Evolutionary conservation across 176 grass and related monocot genomes (phyloP), one percentile per base, ranked within the genome.

Genomic region (Ensete ventricosum): DNA sequence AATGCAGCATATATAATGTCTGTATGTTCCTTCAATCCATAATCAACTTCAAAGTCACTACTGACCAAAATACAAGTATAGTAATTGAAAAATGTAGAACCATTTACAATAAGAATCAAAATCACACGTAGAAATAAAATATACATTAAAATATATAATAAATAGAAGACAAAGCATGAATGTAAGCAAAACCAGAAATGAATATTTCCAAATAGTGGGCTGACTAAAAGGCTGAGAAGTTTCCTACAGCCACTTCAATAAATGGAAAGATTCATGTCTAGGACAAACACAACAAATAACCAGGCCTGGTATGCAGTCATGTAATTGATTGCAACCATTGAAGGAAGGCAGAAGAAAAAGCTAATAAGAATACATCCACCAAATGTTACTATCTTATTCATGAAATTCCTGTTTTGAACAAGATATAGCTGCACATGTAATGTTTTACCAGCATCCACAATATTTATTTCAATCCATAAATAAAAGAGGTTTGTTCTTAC

Each of bases 11-110:
- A 84, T 16, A 84, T 79, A 77, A 91, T 76, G 62, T 77, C 77
- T 43, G 84, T 82, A 59, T 87, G 77, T 21, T 87, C 80, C 11
- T 73, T 70, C 1, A 88, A 93, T 73, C 75, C 90, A 71, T 83
- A 98, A 78, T 93, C 78, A 22, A 93, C 86, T 81, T 98, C 90
- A 82, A 85, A 80, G n/a, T 87, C 83, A 68, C 90, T 89, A 83
- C 19, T 55, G 80, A 72, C 73, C 52, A 62, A 79, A 79, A 71
- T 9, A 62, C 62, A 50, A 43, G 8, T 51, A 1, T 4, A 0
- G 16, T 22, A 52, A 19, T 52, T 50, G 48, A 14, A 51, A 1
- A 16, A 50, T 20, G 20, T 25, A 8, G 14, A 9, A 4, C 50
- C 20, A 43, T 43, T 43, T 65, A 26, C 9, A 62, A 9, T 62